Conservation (phyloP, 176 grass and related monocot genomes). For the Puccinellia tenuiflora region DNA sequence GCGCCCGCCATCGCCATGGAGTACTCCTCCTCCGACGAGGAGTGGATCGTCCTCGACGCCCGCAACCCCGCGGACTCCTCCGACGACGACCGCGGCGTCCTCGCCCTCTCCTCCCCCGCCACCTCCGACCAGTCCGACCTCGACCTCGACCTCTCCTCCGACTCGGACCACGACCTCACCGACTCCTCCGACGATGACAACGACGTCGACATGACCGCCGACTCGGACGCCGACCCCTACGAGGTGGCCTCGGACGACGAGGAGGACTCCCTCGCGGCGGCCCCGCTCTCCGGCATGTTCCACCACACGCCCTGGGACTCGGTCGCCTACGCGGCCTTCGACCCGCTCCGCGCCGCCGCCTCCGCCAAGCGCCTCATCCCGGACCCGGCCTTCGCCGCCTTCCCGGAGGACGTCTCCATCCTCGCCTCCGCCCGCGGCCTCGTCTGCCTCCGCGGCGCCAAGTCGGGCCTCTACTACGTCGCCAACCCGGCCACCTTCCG, state of each 20-base stretch:
- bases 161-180: background rate
- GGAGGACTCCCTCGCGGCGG: fast-evolving
- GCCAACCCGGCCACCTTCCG: conserved; percentile 47
- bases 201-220: background rate
- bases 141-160: background rate
- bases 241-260: conserved; percentile 7
- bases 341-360: background rate
- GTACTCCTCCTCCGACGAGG: background rate
- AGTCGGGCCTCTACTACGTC: conserved; percentile 39
- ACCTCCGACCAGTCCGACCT: background rate
- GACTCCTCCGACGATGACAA: background rate
- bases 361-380: conserved; percentile 16
- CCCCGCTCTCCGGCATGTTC: conserved; percentile 33
- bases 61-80: background rate
- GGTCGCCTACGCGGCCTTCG: conserved; percentile 31
- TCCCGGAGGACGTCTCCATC: conserved; percentile 15
- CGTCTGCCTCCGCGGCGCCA: conserved; percentile 43
- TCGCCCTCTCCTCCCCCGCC: background rate
- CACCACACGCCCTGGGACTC: background rate
- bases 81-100: background rate
- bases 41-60: conserved; percentile 24
- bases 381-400: conserved; percentile 34
- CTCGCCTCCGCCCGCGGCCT: conserved; percentile 51
- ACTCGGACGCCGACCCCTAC: background rate
- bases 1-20: background rate